phyloP scores from a whole-genome alignment of 345 rosid species.

The Stellera chamaejasme region DNA sequence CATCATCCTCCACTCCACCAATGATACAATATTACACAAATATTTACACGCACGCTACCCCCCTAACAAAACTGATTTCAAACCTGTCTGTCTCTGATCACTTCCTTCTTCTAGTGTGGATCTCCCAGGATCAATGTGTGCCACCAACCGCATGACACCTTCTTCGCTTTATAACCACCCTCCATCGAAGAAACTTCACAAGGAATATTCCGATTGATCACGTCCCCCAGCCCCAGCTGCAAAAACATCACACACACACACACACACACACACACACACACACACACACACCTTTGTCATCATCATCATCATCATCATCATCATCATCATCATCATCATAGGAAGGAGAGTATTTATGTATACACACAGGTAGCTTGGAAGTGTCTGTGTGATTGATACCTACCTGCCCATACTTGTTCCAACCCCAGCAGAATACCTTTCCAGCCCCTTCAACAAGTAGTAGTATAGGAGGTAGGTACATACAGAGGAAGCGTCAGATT shows the following conservation, averaged over 20 bases:
- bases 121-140: constrained; percentile 83
- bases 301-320: neutral
- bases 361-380: too few species aligned
- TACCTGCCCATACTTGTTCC: constrained; percentile 99
- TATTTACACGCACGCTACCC: constrained; percentile 19
- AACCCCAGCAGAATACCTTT: constrained; percentile 90
- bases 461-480: constrained; percentile 15
- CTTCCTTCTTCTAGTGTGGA: constrained; percentile 5
- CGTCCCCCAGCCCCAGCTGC: constrained; percentile 96
- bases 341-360: neutral
- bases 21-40: too few species aligned
- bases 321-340: neutral
- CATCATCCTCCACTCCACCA: too few species aligned
- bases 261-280: neutral
- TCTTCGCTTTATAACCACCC: constrained; percentile 42
- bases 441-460: constrained; percentile 51
- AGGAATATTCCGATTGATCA: constrained; percentile 77
- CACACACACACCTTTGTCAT: neutral
- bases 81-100: neutral
- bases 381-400: too few species aligned
- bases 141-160: constrained; percentile 97
- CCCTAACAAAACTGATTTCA: constrained; percentile 56
- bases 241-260: neutral
- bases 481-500: neutral
- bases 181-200: constrained; percentile 45